A percentile compares a stretch with the other conserved stretches of the same genome.
Evolutionary conservation across 2,329 filamentous ascomycete species (phyloP).

Genomic region (Meredithiella fracta): DNA sequence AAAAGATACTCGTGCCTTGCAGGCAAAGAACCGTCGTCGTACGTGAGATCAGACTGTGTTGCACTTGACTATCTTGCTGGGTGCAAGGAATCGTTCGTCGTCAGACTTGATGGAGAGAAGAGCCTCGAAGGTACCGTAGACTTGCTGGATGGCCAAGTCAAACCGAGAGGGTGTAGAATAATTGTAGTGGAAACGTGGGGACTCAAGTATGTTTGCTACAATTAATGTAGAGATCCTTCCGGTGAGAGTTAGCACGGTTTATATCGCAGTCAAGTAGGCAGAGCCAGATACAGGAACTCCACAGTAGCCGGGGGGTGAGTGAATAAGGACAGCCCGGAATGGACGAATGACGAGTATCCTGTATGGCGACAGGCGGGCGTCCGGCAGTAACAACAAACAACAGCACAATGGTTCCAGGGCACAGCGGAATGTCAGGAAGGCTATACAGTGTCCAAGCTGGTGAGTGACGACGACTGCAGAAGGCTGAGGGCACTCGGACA

Average conservation of each 20-base stretch:
- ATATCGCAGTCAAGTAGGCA: background rate
- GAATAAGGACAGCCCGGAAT: background rate
- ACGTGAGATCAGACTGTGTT: background rate
- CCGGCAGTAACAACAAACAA: background rate
- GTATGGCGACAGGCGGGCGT: background rate
- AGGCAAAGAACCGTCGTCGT: background rate
- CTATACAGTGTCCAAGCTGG: slow-evolving; percentile 4
- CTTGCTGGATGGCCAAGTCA: background rate
- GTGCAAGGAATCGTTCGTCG: background rate
- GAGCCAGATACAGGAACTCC: background rate
- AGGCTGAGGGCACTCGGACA: slow-evolving; percentile 9
- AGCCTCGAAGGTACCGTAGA: background rate
- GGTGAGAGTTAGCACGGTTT: background rate
- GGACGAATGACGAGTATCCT: too few species aligned
- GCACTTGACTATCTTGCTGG: background rate
- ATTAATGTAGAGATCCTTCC: slow-evolving; percentile 1
- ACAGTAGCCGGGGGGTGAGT: background rate
- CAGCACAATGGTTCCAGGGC: background rate
- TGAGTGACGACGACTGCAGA: slow-evolving; percentile 1
- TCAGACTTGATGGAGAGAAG: background rate
- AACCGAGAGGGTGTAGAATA: background rate
- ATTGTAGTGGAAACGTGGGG: background rate
- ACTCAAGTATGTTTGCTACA: background rate
- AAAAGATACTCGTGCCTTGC: background rate
- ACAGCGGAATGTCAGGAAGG: background rate